Base-by-base conservation (phyloP, 495 filamentous ascomycete species). In the Peziza echinospora region DNA sequence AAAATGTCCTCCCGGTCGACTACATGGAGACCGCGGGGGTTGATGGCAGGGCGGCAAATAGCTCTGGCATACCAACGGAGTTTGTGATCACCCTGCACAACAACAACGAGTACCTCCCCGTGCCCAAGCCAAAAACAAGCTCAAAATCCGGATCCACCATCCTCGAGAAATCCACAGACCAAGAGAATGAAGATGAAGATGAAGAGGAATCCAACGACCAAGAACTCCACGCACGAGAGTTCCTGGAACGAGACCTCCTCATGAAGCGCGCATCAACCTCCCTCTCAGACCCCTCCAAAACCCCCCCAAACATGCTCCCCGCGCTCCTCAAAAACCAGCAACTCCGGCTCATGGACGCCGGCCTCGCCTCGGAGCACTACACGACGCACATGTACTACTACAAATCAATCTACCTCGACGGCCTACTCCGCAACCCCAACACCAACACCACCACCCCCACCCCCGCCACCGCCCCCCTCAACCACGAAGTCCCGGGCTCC, bases 361-460 rank as follows among this genome's bases (percentile, higher is more conserved):
- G 77, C 17, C 62, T 76, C 26, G 64, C 70, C 2, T 76, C 73
- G 0, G 89, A 97, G 58, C 84, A 93, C 63, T 96, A 91, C 62
- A 83, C 82, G 8, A 93, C 94, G 63, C 93, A 92, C 62, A 80
- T 72, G 0, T 92, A 92, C 67, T 96, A 78, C 62, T 76, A 86
- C 61, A 82, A 84, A 52, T 81, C 80, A 5, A 84, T 91, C 54
- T 39, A 57, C 49, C 39, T 55, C 52, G 16, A 46, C 24, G 13
- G 13, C 4, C 13, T 37, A 37, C 39, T 55, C 52, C n/a, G 45
- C 24, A 13, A 11, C 4, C 13, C 19, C 13, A 37, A 37, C 19
- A 17, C 3, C 3, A 37, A 3, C 30, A 13, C 30, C 19, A 11
- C 4, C 13, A 11, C 13, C 13, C 30, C 30, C 13, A 37, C 3